phyloP scores from a whole-genome alignment of 768 basidiomycete genomes.

The Xerocomellus amylosporus region DNA sequence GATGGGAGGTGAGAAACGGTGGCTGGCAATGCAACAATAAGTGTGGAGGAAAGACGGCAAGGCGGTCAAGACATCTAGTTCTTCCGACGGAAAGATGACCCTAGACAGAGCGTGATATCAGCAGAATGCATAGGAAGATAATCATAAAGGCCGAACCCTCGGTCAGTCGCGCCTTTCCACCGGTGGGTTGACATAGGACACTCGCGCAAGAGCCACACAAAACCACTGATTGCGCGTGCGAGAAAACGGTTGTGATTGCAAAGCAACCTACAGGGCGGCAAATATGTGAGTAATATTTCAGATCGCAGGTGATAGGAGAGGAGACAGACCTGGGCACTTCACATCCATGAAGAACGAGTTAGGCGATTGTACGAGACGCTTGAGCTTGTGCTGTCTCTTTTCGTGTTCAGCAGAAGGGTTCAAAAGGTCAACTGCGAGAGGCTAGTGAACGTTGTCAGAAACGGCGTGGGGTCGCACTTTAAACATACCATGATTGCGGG shows the following conservation, averaged over 20 bases:
- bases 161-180: slow-evolving; percentile 96
- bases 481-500: slow-evolving; percentile 21
- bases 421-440: slow-evolving; percentile 97
- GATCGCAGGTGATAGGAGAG: background rate
- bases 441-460: slow-evolving; percentile 43
- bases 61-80: slow-evolving; percentile 44
- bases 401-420: slow-evolving; percentile 89
- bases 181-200: slow-evolving; percentile 96
- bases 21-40: slow-evolving; percentile 3
- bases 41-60: background rate
- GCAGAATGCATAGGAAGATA: background rate
- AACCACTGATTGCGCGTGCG: slow-evolving; percentile 97
- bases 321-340: slow-evolving; percentile 88
- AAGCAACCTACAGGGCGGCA: slow-evolving; percentile 70
- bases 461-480: background rate
- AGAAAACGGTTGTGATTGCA: slow-evolving; percentile 96
- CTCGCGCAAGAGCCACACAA: slow-evolving; percentile 90
- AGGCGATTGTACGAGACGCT: slow-evolving; percentile 97
- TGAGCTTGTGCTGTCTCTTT: slow-evolving; percentile 94
- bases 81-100: slow-evolving; percentile 98
- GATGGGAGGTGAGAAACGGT: background rate
- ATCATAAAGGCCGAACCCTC: slow-evolving; percentile 66
- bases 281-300: background rate
- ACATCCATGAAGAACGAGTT: slow-evolving; percentile 99
- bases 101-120: slow-evolving; percentile 40